phyloP scores from a whole-genome alignment of 345 rosid species.

The Eucalyptus erythrocorys region DNA sequence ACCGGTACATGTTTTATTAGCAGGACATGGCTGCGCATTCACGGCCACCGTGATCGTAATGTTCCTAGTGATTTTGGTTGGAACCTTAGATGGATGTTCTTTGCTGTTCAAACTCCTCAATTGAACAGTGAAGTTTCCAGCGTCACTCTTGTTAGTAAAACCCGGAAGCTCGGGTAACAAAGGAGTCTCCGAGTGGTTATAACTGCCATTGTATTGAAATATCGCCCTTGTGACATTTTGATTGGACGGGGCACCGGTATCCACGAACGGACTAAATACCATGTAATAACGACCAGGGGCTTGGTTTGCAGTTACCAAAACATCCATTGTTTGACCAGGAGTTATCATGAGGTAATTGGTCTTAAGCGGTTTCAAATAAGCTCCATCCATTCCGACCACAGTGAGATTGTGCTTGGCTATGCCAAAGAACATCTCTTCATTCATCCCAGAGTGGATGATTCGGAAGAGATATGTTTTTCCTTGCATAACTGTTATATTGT shows the following conservation, averaged over 20 bases:
- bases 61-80: not conserved
- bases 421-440: not conserved
- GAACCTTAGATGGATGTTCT: not conserved
- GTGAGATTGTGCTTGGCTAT: not conserved
- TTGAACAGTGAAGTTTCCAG: not conserved
- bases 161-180: not conserved
- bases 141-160: not conserved
- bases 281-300: not conserved
- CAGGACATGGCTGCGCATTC: not conserved
- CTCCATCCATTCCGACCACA: not conserved
- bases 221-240: not conserved
- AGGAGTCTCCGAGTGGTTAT: not conserved
- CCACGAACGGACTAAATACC: not conserved
- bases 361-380: not conserved
- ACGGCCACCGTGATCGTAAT: not conserved
- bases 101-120: not conserved
- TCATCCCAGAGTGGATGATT: not conserved
- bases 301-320: not conserved
- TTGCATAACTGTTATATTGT: not conserved
- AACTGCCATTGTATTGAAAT: not conserved
- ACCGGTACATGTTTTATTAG: not conserved
- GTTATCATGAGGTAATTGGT: not conserved
- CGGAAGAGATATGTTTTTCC: not conserved
- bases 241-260: not conserved
- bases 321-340: not conserved